These are phyloP conservation scores for Coprinopsis cinerea DNA, from an alignment of 768 basidiomycete genomes.

Conservation along the genomic window DNA sequence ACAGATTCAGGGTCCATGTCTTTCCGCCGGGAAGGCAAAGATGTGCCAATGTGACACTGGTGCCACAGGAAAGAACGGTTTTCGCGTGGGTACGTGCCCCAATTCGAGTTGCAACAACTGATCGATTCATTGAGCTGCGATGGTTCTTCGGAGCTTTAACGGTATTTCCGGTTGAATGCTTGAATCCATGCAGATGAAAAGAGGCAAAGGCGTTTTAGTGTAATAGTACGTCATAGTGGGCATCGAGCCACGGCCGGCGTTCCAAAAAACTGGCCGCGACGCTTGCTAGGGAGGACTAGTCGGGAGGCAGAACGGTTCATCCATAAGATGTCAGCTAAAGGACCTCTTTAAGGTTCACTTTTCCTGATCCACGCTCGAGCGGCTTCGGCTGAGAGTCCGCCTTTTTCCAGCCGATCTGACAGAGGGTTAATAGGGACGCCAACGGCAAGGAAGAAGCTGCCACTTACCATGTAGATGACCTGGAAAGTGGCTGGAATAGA, in stretches of 20 bases:
- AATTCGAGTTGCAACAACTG: not conserved
- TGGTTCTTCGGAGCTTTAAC: not conserved
- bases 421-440: not conserved
- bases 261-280: no score
- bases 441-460: not conserved
- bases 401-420: conserved; percentile 44
- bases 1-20: not conserved
- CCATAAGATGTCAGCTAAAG: conserved; percentile 18
- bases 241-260: no score
- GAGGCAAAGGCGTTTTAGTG: not conserved
- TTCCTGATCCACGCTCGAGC: conserved; percentile 39
- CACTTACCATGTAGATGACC: conserved; percentile 82
- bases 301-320: no score
- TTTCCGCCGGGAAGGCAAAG: conserved; percentile 1
- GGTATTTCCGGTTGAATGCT: not conserved
- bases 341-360: conserved; percentile 38
- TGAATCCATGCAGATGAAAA: not conserved
- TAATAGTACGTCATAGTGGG: no score
- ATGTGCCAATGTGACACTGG: not conserved
- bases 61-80: not conserved
- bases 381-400: conserved; percentile 38
- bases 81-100: not conserved
- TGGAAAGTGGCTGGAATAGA: conserved; percentile 93
- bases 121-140: not conserved
- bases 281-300: not conserved